A percentile compares a stretch with the other conserved stretches of the same genome.
Evolutionary conservation across 495 filamentous ascomycete species (phyloP).

Genomic region (Massariosphaeria phaeospora): DNA sequence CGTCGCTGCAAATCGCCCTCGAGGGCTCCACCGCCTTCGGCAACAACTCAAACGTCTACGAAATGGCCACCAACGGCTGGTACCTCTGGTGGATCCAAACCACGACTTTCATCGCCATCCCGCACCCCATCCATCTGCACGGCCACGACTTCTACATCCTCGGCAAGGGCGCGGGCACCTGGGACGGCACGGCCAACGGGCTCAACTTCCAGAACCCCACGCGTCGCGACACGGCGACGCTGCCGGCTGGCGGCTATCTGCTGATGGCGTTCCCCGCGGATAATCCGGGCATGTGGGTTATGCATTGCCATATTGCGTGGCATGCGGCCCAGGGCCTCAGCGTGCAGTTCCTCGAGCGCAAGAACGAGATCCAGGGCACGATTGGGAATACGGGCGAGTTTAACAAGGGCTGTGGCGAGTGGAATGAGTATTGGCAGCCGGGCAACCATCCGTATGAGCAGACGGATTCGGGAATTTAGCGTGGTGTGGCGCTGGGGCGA

Average conservation of each 20-base stretch:
- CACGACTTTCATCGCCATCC: conserved; percentile 24
- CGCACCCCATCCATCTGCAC: conserved; percentile 40
- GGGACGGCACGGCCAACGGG: conserved; percentile 22
- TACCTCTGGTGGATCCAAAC: conserved; percentile 42
- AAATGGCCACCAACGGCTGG: conserved; percentile 36
- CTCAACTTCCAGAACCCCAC: conserved; percentile 36
- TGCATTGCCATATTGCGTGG: conserved; percentile 41
- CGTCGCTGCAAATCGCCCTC: conserved; percentile 35
- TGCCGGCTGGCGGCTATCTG: conserved; percentile 36
- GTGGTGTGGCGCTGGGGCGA: too few relatives aligned
- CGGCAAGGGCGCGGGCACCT: conserved; percentile 28
- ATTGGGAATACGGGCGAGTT: conserved; percentile 17
- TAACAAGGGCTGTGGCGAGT: conserved; percentile 29
- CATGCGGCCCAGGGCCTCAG: conserved; percentile 36
- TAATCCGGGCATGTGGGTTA: conserved; percentile 37
- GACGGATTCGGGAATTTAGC: conserved; percentile 30
- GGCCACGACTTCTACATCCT: conserved; percentile 40
- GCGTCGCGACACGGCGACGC: conserved; percentile 34
- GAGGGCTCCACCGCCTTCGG: conserved; percentile 30
- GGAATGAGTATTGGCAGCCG: conserved; percentile 29
- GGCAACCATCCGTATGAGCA: conserved; percentile 28
- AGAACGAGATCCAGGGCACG: conserved; percentile 9
- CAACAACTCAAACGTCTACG: conserved; percentile 35
- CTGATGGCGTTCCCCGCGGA: conserved; percentile 38
- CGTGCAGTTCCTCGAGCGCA: conserved; percentile 37